Evolutionary conservation across 2,329 filamentous ascomycete species (phyloP).

Genomic region (Diaporthe capsici): DNA sequence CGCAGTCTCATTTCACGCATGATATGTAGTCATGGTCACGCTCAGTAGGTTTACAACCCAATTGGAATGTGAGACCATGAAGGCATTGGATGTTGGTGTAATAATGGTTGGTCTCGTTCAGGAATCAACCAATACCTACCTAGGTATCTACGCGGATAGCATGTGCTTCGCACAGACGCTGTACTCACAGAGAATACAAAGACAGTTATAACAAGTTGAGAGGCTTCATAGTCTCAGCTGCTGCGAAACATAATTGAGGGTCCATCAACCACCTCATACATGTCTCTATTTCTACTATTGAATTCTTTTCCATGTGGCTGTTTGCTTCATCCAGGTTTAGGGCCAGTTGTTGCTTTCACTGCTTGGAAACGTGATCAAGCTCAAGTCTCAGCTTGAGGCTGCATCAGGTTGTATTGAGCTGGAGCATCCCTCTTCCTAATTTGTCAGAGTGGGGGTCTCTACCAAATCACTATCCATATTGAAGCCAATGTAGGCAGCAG

Average conservation of each 20-base stretch:
- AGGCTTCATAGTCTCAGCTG: neutral
- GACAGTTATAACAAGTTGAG: neutral
- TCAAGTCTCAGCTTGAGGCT: too few species aligned
- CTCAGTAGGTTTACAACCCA: neutral
- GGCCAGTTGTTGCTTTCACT: too few species aligned
- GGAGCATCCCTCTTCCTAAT: too few species aligned
- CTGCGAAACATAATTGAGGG: too few species aligned
- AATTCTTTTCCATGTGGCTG: too few species aligned
- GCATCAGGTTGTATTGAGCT: too few species aligned
- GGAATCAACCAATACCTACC: neutral
- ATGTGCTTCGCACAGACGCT: neutral
- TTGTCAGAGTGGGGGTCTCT: neutral
- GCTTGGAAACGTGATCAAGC: too few species aligned
- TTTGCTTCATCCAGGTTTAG: too few species aligned
- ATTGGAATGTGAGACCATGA: neutral
- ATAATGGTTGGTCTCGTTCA: neutral
- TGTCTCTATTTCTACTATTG: too few species aligned
- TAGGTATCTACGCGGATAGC: neutral
- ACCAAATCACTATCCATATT: neutral
- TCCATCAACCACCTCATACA: too few species aligned
- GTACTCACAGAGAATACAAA: neutral
- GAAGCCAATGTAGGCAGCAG: neutral
- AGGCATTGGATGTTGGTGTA: neutral
- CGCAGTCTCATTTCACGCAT: neutral
- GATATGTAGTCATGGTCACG: too few species aligned